phyloP scores from a whole-genome alignment of 1,139 yeast genomes.

The Candida glucosophila region DNA sequence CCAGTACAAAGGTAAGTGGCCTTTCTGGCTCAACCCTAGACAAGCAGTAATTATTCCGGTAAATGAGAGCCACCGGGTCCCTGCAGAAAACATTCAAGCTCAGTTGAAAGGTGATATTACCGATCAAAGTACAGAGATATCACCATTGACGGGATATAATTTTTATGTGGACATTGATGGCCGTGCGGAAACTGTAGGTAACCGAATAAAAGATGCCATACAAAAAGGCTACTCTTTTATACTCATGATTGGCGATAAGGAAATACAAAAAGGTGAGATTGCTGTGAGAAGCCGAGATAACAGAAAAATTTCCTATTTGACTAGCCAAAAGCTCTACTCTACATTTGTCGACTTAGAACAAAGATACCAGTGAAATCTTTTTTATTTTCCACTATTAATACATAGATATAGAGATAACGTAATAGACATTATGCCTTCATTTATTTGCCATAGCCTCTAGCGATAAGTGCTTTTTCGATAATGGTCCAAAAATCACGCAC shows the following conservation, averaged over 20 bases:
- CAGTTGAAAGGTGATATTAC: conserved; percentile 43
- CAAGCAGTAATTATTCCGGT: conserved; percentile 87
- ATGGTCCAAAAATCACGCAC: conserved; percentile 79
- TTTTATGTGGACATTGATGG: conserved; percentile 72
- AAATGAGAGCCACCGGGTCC: conserved; percentile 43
- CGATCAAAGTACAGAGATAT: conserved; percentile 17
- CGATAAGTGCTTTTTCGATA: conserved; percentile 51
- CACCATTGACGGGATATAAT: conserved; percentile 51
- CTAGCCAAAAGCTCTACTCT: conserved; percentile 37
- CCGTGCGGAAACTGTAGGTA: conserved; percentile 72
- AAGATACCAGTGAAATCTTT: conserved; percentile 18
- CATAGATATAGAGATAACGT: conserved; percentile 1
- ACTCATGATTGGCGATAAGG: conserved; percentile 82
- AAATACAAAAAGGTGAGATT: conserved; percentile 49
- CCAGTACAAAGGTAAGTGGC: conserved; percentile 94
- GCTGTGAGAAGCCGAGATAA: conserved; percentile 59
- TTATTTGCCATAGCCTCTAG: conserved; percentile 30
- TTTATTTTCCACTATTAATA: conserved; percentile 1
- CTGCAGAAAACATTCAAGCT: conserved; percentile 44
- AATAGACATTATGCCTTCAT: conserved; percentile 5
- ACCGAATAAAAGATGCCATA: conserved; percentile 71
- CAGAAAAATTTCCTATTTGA: conserved; percentile 38
- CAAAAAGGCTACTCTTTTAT: conserved; percentile 73
- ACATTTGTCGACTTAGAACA: conserved; percentile 46
- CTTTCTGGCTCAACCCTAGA: conserved; percentile 95